Conservation (phyloP, 305 asterid species). For the Andrographis paniculata region DNA sequence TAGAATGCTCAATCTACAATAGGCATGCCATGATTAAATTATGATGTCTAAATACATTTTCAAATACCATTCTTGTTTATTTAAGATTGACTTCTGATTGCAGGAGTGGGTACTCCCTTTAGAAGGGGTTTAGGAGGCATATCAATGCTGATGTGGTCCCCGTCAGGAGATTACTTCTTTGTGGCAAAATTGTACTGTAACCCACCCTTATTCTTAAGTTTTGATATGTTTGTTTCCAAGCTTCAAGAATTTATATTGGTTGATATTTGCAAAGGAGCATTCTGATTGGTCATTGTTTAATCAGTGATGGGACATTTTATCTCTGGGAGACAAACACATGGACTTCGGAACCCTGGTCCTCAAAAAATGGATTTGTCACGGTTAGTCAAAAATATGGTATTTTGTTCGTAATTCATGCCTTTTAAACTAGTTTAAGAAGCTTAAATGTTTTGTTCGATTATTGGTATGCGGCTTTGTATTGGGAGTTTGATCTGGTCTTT, state of each 20-base stretch:
- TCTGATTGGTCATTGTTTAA: constrained; percentile 13
- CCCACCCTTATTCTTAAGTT: constrained; percentile 15
- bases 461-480: background rate
- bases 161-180: constrained; percentile 87
- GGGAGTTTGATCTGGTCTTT: background rate
- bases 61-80: background rate
- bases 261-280: constrained; percentile 9
- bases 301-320: constrained; percentile 95
- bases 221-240: constrained; percentile 16
- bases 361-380: constrained; percentile 84
- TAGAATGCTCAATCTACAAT: constrained; percentile 2
- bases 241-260: background rate
- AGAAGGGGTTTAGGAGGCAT: constrained; percentile 98
- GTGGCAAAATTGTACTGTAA: constrained; percentile 80
- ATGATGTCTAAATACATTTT: background rate
- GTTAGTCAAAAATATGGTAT: constrained; percentile 34
- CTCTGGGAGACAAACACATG: constrained; percentile 98
- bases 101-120: constrained; percentile 86
- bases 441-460: background rate
- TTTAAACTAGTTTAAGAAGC: background rate
- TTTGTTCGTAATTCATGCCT: background rate
- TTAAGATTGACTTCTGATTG: constrained; percentile 13
- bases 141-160: constrained; percentile 93
- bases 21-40: constrained; percentile 8
- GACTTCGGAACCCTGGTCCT: constrained; percentile 97